Evolutionary conservation across 192 early-diverging fungal species (phyloP), one percentile per base, ranked within the genome.

Genomic region (Funneliformis geosporum): DNA sequence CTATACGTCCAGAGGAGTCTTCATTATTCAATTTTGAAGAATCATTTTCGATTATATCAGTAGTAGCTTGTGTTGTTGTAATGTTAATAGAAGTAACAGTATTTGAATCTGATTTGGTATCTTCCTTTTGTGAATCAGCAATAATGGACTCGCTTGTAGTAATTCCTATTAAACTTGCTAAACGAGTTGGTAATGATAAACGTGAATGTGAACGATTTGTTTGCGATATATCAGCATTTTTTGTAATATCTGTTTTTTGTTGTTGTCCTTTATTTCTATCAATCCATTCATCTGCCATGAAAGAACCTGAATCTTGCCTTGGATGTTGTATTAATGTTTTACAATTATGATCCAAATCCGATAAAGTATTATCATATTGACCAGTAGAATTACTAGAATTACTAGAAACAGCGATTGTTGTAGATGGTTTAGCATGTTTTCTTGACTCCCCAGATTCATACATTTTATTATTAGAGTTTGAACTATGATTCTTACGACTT

Each of bases 131-230:
- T 21, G 16, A 7, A 55, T 55, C 7, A 55, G 43, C 6, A 10
- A 10, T 44, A 44, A 10, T 10, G 5, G 43, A 44, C 43, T 55
- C 50, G 4, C 67, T 40, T 5, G 33, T 69, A 10, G 16, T 43
- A 42, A 69, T 69, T 0, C 67, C 67, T n/a, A 69, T 43, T 39
- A 69, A 42, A 42, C 40, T 69, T 69, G 67, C 33, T n/a, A 69
- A 66, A 38, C 64, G 64, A 66, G 64, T 66, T 38, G 62, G 39
- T 50, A 50, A 50, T 21, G 21, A 69, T 43, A n/a, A 43, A 43
- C 67, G 67, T 43, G 67, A 44, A n/a, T 39, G 40, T 9, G 67
- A 8, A 10, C 42, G 40, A 42, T 69, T 69, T 69, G 67, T 14
- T 55, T 55, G 50, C 7, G 16, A 21, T 21, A 55, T 16, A 55